Percentiles rank a stretch among this genome's conserved stretches.
These are phyloP conservation scores for Didymosphaeria variabile DNA, from an alignment of 2,329 filamentous ascomycete species.

Conservation along the genomic window DNA sequence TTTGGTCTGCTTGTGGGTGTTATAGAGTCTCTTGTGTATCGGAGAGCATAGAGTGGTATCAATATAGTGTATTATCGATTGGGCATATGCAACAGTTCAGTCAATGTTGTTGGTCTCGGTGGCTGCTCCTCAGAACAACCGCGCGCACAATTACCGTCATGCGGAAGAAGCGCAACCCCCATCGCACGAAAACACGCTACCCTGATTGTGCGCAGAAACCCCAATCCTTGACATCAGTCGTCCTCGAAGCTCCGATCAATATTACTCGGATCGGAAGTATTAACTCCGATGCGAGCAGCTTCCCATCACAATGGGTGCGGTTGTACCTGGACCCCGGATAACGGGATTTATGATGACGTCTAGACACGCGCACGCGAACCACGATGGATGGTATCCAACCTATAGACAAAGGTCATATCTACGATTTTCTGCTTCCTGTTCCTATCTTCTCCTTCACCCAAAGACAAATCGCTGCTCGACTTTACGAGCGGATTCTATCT, in stretches of 20 bases:
- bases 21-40: slow-evolving; percentile 8
- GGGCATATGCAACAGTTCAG: background rate
- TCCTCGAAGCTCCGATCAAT: too few relatives aligned
- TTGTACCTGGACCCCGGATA: background rate
- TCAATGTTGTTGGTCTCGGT: background rate
- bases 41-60: slow-evolving; percentile 10
- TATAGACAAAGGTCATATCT: background rate
- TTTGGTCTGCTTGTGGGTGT: slow-evolving; percentile 3
- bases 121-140: too few relatives aligned
- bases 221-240: too few relatives aligned
- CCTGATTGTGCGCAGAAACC: too few relatives aligned
- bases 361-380: slow-evolving; percentile 1
- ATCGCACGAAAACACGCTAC: too few relatives aligned
- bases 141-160: too few relatives aligned
- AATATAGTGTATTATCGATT: slow-evolving; percentile 6
- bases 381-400: background rate
- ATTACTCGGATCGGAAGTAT: background rate
- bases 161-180: too few relatives aligned
- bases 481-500: too few relatives aligned
- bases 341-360: slow-evolving; percentile 9
- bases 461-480: background rate
- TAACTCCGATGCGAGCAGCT: background rate
- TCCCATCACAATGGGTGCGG: background rate
- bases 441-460: background rate
- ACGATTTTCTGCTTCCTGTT: background rate